Percentiles rank a stretch among this genome's conserved stretches.
phyloP scores from a whole-genome alignment of 108 stramenopile genomes.

The Stephanodiscus triporus region DNA sequence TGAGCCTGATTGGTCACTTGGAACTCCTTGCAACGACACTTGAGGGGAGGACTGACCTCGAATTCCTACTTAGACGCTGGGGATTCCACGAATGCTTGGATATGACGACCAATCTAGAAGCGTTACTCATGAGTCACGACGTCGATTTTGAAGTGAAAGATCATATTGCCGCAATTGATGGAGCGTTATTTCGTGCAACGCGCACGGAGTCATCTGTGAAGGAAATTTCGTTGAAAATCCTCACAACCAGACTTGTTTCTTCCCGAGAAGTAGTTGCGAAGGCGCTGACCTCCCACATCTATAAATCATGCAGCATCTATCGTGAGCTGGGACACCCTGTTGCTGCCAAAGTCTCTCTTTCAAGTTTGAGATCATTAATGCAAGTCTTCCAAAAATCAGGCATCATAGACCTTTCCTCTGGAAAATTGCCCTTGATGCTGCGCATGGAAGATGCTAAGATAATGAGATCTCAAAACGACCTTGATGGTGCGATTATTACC shows the following conservation, averaged over 20 bases:
- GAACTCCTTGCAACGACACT: conserved; percentile 24
- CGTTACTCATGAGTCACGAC: conserved; percentile 30
- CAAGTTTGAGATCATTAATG: conserved; percentile 39
- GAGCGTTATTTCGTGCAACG: conserved; percentile 21
- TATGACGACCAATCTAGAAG: conserved; percentile 10
- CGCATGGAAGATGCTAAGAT: conserved; percentile 80
- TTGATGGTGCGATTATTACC: conserved; percentile 61
- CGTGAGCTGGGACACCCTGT: conserved; percentile 47
- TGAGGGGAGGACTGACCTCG: conserved; percentile 10
- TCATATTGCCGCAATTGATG: conserved; percentile 7
- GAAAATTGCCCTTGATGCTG: conserved; percentile 40
- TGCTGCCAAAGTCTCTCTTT: conserved; percentile 42
- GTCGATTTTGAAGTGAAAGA: conserved; percentile 18
- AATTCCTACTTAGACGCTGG: conserved; percentile 29
- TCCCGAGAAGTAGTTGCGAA: conserved; percentile 16
- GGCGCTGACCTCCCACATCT: conserved; percentile 52
- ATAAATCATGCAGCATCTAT: conserved; percentile 49
- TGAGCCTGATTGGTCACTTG: conserved; percentile 31
- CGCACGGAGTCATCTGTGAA: conserved; percentile 36
- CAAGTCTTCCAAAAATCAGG: conserved; percentile 25
- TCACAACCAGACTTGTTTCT: conserved; percentile 8
- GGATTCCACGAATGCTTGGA: conserved; percentile 25
- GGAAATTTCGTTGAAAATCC: conserved; percentile 35
- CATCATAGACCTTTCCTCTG: neutral
- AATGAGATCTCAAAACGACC: conserved; percentile 56